phyloP scores from a whole-genome alignment of 2,329 filamentous ascomycete species.

The Neofusicoccum umdonicola region DNA sequence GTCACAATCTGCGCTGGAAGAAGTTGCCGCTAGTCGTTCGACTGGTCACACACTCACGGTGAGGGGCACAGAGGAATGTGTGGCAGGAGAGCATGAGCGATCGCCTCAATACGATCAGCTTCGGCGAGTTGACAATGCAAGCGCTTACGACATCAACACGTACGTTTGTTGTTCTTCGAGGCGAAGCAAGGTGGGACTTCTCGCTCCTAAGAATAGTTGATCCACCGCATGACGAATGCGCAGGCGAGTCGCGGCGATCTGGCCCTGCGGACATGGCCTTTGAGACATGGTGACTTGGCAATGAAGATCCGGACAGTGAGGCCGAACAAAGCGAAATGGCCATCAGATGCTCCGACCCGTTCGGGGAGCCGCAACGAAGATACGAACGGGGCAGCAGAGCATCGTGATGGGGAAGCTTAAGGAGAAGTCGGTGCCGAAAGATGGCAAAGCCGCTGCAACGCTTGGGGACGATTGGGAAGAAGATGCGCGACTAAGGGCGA shows the following conservation, averaged over 20 bases:
- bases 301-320: slow-evolving; percentile 5
- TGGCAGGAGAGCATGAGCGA: not conserved
- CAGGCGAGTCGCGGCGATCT: slow-evolving; percentile 5
- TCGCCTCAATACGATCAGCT: not conserved
- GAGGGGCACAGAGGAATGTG: not conserved
- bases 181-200: not conserved
- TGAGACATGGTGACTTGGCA: not conserved
- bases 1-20: not conserved
- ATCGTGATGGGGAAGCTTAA: not conserved
- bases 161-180: slow-evolving; percentile 1
- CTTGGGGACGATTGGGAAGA: not conserved
- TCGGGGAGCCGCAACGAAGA: slow-evolving; percentile 1
- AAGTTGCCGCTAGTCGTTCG: not conserved
- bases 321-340: not conserved
- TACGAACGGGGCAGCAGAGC: not conserved
- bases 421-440: not conserved
- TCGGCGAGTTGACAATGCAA: not conserved
- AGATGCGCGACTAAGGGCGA: not conserved
- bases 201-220: slow-evolving; percentile 6
- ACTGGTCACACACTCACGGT: not conserved
- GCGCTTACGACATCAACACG: slow-evolving; percentile 7
- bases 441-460: not conserved
- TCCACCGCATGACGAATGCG: slow-evolving; percentile 10
- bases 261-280: not conserved
- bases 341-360: not conserved